A percentile compares a stretch with the other conserved stretches of the same genome.
phyloP scores from a whole-genome alignment of 2,329 filamentous ascomycete genomes.

The Phaeosphaeria sp. region DNA sequence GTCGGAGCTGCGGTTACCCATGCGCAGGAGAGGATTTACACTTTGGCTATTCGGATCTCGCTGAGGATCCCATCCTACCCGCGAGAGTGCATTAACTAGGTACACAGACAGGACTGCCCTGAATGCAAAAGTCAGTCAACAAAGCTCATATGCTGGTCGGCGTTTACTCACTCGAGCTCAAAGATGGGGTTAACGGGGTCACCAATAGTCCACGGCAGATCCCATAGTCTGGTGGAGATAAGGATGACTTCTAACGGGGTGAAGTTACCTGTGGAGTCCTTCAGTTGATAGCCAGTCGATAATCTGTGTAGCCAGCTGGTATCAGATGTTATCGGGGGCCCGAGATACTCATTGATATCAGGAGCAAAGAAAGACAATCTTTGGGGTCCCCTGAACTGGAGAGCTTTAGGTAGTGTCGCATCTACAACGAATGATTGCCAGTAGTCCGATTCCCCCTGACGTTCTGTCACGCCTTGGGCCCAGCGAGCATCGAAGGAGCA shows the following conservation, averaged over 20 bases:
- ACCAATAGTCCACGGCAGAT: slow-evolving; percentile 1
- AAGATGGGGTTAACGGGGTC: neutral
- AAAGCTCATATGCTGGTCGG: neutral
- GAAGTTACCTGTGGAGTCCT: slow-evolving; percentile 4
- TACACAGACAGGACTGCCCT: slow-evolving; percentile 4
- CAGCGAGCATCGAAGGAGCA: slow-evolving; percentile 9
- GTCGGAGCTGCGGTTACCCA: neutral
- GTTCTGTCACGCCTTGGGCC: neutral
- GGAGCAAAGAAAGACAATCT: neutral
- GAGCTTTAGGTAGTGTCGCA: neutral
- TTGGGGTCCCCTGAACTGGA: neutral
- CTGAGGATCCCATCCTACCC: slow-evolving; percentile 6
- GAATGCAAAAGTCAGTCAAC: neutral
- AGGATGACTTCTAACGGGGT: slow-evolving; percentile 3
- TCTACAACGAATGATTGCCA: slow-evolving; percentile 1
- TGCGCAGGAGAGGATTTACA: slow-evolving; percentile 3
- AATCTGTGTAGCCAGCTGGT: neutral
- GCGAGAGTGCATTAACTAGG: slow-evolving; percentile 4
- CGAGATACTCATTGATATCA: neutral
- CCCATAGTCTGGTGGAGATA: slow-evolving; percentile 6
- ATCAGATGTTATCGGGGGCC: slow-evolving; percentile 2
- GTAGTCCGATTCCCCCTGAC: neutral
- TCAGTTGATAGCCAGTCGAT: slow-evolving; percentile 2
- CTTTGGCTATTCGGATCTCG: neutral
- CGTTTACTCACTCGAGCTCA: slow-evolving; percentile 3